Evolutionary conservation across 108 stramenopile genomes (phyloP), one percentile per base, ranked within the genome.

Genomic region (Skeletonema grethae): DNA sequence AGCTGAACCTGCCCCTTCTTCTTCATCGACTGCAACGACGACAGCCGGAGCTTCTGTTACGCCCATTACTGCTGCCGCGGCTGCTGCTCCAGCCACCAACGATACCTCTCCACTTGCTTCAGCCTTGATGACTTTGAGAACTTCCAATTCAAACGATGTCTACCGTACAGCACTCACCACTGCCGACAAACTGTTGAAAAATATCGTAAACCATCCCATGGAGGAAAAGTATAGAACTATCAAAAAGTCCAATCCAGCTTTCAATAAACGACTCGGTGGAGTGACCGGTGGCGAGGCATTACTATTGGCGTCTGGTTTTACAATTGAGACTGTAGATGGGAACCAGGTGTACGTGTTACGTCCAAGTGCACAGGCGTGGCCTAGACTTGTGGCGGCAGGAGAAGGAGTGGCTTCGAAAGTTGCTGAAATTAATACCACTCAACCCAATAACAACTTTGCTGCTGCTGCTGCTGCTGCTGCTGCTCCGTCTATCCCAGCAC

Each of bases 171-270:
- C 89, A 0, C 59, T 95, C 0, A 24, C 66, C 57, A 93, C 92
- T 0, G 67, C 91, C 4, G 77, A 80, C 30, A 95, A 90, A 63
- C 65, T 95, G 7, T 59, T 95, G 25, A 38, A 32, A 16, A 95
- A 95, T 69, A 90, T 95, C 57, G 58, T 87, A 3, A 20, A 22
- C 15, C 59, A 93, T 80, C 95, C 95, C 8, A 80, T 88, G 85
- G 95, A 95, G 65, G 95, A 93, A 79, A 93, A 93, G 70, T 95
- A 93, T 67, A 88, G 95, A 15, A 79, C 77, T n/a, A 69, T 95
- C 67, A 93, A 93, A 61, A 71, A 69, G 28, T 24, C 72, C 1
- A 95, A 95, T 76, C 70, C 90, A 25, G 91, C 90, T 11, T 95
- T 95, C 67, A 34, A 65, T 7, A 85, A 84, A 57, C 79, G 90